These are phyloP conservation scores for Starmerella tilneyi DNA, from an alignment of 805 yeast species.

Conservation along the genomic window DNA sequence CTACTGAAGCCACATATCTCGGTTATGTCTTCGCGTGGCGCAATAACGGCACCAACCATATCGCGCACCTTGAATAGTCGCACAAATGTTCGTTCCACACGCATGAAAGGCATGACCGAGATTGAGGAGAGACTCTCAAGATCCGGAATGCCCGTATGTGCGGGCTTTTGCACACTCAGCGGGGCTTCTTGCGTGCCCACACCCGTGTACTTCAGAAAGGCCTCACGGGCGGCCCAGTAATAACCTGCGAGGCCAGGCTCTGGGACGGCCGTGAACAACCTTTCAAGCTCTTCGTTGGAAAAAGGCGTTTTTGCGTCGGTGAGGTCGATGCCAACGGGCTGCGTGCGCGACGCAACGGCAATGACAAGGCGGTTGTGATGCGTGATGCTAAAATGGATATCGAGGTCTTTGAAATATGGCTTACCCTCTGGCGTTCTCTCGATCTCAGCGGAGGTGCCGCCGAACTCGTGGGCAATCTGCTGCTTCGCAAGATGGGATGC, in stretches of 20 bases:
- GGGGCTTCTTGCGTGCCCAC: conserved; percentile 17
- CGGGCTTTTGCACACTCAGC: conserved; percentile 11
- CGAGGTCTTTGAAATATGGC: conserved; percentile 15
- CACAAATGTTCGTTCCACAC: conserved; percentile 15
- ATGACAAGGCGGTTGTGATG: conserved; percentile 19
- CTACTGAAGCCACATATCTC: conserved; percentile 13
- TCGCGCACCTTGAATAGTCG: conserved; percentile 15
- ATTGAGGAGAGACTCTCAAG: conserved; percentile 3
- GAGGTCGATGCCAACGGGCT: conserved; percentile 24
- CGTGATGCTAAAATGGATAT: conserved; percentile 19
- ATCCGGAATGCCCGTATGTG: conserved; percentile 16
- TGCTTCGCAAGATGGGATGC: conserved; percentile 19
- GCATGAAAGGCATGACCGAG: conserved; percentile 18
- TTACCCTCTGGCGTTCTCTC: conserved; percentile 13
- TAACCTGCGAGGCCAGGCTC: conserved; percentile 9
- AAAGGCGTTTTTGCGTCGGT: conserved; percentile 16
- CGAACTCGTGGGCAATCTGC: conserved; percentile 9
- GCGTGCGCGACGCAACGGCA: conserved; percentile 16
- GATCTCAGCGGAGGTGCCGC: conserved; percentile 4
- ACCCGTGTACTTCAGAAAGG: conserved; percentile 23
- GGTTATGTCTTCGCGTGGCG: conserved; percentile 10
- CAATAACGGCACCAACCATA: conserved; percentile 19
- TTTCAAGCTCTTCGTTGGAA: conserved; percentile 8
- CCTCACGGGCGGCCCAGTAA: conserved; percentile 27
- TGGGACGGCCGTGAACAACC: conserved; percentile 13